Evolutionary conservation across 2,329 filamentous ascomycete species (phyloP), one percentile per base, ranked within the genome.

Genomic region (Penicillium sp.): DNA sequence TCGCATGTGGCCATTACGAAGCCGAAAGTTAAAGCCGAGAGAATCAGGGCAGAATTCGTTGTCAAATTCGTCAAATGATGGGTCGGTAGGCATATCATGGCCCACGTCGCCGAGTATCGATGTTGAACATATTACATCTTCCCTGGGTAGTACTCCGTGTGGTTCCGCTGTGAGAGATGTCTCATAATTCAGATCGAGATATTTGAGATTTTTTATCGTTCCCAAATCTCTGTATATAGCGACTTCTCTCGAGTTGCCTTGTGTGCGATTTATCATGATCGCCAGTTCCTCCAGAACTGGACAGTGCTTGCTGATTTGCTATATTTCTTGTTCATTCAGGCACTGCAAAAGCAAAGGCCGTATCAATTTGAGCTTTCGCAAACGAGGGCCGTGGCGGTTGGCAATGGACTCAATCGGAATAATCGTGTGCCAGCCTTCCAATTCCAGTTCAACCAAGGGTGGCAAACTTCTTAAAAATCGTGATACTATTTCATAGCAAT

Each of bases 31-130:
- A 5, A 22, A 12, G 18, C n/a, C 12, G 23, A 2, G 22, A 9
- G 12, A 22, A 18, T 20, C 25, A 23, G 22, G 37, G 40, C 26
- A 44, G 23, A 14, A 9, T 15, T 51, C 2, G 33, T 15, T 42
- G 6, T 51, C 6, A 23, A 51, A 51, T 25, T 33, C 40, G 26
- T 44, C 49, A 44, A 51, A 51, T 6, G 49, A 51, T 22, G 49
- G n/a, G 43, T 51, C 25, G 9, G 9, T 25, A 11, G n/a, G 47
- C 22, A 25, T 18, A 20, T 46, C 23, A 14, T 27, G 22, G 3
- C 5, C 15, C 43, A 8, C n/a, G 8, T 29, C 27, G 22, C 26
- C 18, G 31, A 11, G 9, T 40, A 40, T 6, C 6, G 7, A 40
- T 12, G 35, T 40, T n/a, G n/a, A n/a, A n/a, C n/a, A n/a, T n/a